Evolutionary conservation across 305 asterid genomes (phyloP), one percentile per base, ranked within the genome.

Genomic region (Fraxinus sp.): DNA sequence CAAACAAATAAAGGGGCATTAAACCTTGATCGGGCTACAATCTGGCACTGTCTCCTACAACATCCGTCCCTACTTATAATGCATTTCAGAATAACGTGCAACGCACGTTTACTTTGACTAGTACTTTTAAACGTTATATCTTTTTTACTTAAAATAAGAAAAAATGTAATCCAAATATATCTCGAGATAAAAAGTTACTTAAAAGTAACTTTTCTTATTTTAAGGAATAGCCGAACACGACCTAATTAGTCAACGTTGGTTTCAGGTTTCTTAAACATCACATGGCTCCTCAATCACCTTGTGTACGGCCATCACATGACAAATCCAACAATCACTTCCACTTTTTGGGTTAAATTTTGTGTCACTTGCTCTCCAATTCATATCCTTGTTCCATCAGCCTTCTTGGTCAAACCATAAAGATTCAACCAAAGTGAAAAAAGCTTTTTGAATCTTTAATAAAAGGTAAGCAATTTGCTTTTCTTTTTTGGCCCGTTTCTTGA

Each of bases 341-440:
- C 74, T 66, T 66, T 11, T 66, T 10, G 35, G 36, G 74, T 66
- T 66, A 26, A 26, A 66, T 66, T 26, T 64, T 28, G 22, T 52
- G 36, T 66, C 8, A 28, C 75, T 28, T 10, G 32, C 75, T 28
- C 9, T 28, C 9, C 20, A 68, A 28, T 13, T 13, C 18, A 46
- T 46, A 46, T 46, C 18, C 18, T 46, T 3, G 57, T 46, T 46
- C 57, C 57, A 46, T 28, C 75, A 1, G n/a, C 14, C 36, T 66
- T 66, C 74, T 10, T 3, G 74, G 84, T 78, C 74, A 83, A 11
- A 43, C n/a, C 55, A 43, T 11, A 43, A 9, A 41, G 49, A 41
- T 41, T 41, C 49, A 41, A 82, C 86, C 91, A 89, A 85, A 84
- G 82, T 57, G 75, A 26, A 20, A 66, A 22, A 43, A 43, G 55